Evolutionary conservation across 495 filamentous ascomycete species (phyloP).

Genomic region (Aspergillus baeticus): DNA sequence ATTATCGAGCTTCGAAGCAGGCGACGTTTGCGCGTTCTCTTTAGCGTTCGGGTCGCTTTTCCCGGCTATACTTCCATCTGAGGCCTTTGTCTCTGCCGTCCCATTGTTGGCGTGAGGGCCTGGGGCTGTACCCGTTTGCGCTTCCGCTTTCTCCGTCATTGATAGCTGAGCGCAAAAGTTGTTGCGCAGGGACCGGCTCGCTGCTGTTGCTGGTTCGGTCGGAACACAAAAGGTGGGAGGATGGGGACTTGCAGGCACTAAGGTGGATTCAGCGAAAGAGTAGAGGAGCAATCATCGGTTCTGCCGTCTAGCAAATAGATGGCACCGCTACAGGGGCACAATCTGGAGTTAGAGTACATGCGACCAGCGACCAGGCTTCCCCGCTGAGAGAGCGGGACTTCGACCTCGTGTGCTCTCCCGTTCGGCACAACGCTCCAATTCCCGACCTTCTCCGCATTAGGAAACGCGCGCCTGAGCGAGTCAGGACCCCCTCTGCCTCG

Average conservation of each 20-base stretch:
- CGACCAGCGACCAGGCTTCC: conserved; percentile 32
- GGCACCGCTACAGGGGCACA: conserved; percentile 5
- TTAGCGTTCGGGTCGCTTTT: conserved; percentile 29
- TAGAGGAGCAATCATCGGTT: conserved; percentile 3
- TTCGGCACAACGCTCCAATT: conserved; percentile 16
- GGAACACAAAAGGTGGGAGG: conserved; percentile 12
- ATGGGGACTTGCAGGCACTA: conserved; percentile 31
- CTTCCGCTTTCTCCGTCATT: conserved; percentile 40
- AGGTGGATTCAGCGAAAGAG: conserved; percentile 5
- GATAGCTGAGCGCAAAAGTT: conserved; percentile 31
- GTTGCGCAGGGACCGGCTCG: conserved; percentile 29
- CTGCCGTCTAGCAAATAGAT: neutral
- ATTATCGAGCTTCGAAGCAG: conserved; percentile 39
- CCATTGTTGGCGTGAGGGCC: conserved; percentile 27
- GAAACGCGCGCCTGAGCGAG: conserved; percentile 2
- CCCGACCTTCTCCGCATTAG: conserved; percentile 41
- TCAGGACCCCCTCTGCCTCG: neutral
- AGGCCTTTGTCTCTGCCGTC: conserved; percentile 13
- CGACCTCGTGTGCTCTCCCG: conserved; percentile 2
- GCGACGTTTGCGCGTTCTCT: conserved; percentile 28
- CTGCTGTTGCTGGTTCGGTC: conserved; percentile 14
- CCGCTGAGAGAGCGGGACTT: conserved; percentile 24
- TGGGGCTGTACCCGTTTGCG: conserved; percentile 27
- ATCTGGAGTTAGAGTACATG: conserved; percentile 14
- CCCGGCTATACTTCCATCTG: conserved; percentile 20